Percentiles rank a stretch among this genome's conserved stretches.
phyloP scores from a whole-genome alignment of 129 eudicot genomes.

The Chrysanthemum lavandulifolium region DNA sequence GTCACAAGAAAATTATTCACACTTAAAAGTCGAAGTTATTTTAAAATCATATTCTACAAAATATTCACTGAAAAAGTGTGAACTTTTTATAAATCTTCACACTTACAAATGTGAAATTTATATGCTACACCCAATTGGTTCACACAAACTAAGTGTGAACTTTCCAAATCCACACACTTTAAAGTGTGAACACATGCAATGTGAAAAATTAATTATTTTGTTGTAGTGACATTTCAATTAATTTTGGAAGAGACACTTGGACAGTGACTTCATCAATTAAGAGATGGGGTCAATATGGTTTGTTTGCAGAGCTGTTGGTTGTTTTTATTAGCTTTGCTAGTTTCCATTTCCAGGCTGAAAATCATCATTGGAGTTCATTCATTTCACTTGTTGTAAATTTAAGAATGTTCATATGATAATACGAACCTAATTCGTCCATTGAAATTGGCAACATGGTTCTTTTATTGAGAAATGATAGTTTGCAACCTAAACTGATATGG shows the following conservation, averaged over 20 bases:
- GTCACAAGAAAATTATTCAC: no score
- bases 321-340: not conserved
- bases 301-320: not conserved
- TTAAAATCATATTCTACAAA: no score
- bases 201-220: no score
- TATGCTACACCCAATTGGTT: no score
- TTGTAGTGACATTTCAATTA: not conserved
- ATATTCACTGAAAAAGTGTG: no score
- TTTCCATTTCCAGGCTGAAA: not conserved
- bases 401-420: not conserved
- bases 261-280: not conserved
- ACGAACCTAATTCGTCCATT: not conserved
- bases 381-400: not conserved
- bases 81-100: no score
- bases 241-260: not conserved
- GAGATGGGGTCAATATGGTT: not conserved
- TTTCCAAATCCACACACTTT: no score
- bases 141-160: no score
- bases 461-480: not conserved
- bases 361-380: not conserved
- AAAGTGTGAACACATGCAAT: no score
- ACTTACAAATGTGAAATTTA: no score
- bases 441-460: not conserved
- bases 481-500: not conserved
- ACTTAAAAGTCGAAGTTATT: no score